Percentiles rank a stretch among this genome's conserved stretches.
Conservation (phyloP, 2,329 filamentous ascomycete species). For the Fusarium chuoi region DNA sequence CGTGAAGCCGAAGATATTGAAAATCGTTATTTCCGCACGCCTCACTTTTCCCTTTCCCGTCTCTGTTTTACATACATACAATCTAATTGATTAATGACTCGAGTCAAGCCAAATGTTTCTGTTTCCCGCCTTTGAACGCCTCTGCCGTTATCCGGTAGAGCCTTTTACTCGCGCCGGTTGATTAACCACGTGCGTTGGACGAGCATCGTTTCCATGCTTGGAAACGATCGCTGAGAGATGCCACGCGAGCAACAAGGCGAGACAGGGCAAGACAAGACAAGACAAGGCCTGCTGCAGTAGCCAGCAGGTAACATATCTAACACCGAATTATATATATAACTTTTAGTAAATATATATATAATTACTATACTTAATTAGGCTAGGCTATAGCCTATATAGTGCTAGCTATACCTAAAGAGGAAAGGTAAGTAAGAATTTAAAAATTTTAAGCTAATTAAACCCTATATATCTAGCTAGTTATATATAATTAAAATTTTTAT, state of each 20-base stretch:
- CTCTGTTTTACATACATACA: background rate
- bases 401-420: too few relatives aligned
- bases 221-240: constrained; percentile 14
- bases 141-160: constrained; percentile 6
- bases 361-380: too few relatives aligned
- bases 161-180: background rate
- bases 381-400: too few relatives aligned
- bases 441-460: too few relatives aligned
- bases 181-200: constrained; percentile 25
- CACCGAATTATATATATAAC: too few relatives aligned
- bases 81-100: background rate
- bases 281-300: constrained; percentile 10
- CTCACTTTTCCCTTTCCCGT: background rate
- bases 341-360: too few relatives aligned
- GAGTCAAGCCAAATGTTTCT: background rate
- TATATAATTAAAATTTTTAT: too few relatives aligned
- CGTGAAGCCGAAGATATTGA: background rate
- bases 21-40: background rate
- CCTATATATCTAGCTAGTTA: too few relatives aligned
- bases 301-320: background rate
- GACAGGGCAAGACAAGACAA: background rate
- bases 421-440: too few relatives aligned
- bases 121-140: background rate
- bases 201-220: constrained; percentile 13
- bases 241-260: constrained; percentile 24